phyloP scores from a whole-genome alignment of 768 basidiomycete genomes.

The Chlorophyllum brunneum region DNA sequence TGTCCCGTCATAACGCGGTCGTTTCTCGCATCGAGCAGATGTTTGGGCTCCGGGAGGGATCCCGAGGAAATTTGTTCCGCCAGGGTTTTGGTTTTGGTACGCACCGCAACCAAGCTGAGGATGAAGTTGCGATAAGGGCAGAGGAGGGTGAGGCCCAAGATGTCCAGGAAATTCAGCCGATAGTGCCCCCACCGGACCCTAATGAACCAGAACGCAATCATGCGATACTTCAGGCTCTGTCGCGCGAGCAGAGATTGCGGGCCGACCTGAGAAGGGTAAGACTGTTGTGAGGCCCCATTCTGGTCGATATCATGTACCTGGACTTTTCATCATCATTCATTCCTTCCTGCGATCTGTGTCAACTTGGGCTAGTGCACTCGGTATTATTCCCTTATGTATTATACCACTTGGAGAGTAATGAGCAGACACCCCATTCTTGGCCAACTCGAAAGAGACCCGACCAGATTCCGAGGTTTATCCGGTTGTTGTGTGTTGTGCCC shows the following conservation, averaged over 20 bases:
- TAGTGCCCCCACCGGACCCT: slow-evolving; percentile 33
- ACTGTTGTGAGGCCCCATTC: slow-evolving; percentile 46
- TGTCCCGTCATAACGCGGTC: slow-evolving; percentile 21
- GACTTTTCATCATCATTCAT: background rate
- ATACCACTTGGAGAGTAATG: slow-evolving; percentile 1
- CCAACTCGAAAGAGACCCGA: background rate
- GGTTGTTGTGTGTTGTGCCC: background rate
- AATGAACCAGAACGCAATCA: slow-evolving; percentile 42
- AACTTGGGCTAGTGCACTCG: background rate
- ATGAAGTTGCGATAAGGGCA: slow-evolving; percentile 21
- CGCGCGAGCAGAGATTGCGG: slow-evolving; percentile 54
- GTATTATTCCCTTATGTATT: slow-evolving; percentile 5
- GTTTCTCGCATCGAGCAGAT: slow-evolving; percentile 34
- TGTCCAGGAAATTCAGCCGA: slow-evolving; percentile 23
- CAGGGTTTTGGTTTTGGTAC: slow-evolving; percentile 41
- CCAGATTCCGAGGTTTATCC: background rate
- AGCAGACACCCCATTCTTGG: background rate
- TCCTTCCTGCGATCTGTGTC: background rate
- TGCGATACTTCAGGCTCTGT: slow-evolving; percentile 41
- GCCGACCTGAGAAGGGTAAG: slow-evolving; percentile 62
- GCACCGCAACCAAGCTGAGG: slow-evolving; percentile 24
- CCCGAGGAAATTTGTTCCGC: slow-evolving; percentile 38
- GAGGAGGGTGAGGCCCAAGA: slow-evolving; percentile 24
- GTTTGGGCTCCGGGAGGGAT: slow-evolving; percentile 36
- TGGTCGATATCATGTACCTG: slow-evolving; percentile 1